Evolutionary conservation across 495 filamentous ascomycete species (phyloP).

Genomic region (Trichoderma gamsii): DNA sequence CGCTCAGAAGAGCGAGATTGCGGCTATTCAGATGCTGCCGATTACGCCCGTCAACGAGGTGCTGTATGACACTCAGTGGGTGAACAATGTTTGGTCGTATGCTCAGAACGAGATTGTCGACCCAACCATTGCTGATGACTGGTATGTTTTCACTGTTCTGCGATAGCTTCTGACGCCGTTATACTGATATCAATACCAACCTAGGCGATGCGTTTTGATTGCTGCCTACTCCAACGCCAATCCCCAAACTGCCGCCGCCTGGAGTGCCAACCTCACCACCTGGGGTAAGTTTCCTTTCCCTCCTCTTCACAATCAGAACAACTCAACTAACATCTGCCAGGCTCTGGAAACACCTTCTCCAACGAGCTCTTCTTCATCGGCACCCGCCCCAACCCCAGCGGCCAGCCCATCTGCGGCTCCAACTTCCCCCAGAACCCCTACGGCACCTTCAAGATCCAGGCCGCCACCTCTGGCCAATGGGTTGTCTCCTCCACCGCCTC

Average conservation of each 20-base stretch:
- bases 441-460: slow-evolving; percentile 19
- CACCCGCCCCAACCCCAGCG: slow-evolving; percentile 16
- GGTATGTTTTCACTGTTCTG: background rate
- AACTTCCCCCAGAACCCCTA: slow-evolving; percentile 19
- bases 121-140: slow-evolving; percentile 16
- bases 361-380: slow-evolving; percentile 19
- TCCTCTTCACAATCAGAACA: background rate
- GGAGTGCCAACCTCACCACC: slow-evolving; percentile 18
- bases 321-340: background rate
- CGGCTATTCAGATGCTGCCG: slow-evolving; percentile 17
- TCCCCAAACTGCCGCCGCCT: slow-evolving; percentile 16
- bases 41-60: slow-evolving; percentile 19
- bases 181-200: background rate
- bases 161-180: too few species aligned
- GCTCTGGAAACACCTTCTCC: slow-evolving; percentile 17
- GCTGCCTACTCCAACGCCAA: slow-evolving; percentile 18
- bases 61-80: slow-evolving; percentile 17
- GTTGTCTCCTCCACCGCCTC: slow-evolving; percentile 6
- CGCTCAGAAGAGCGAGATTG: slow-evolving; percentile 17
- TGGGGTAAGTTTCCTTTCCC: slow-evolving; percentile 14
- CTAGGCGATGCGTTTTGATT: slow-evolving; percentile 17
- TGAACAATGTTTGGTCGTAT: slow-evolving; percentile 17
- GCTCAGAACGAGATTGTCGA: slow-evolving; percentile 15
- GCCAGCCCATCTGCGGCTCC: slow-evolving; percentile 17
- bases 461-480: slow-evolving; percentile 9